A percentile compares a stretch with the other conserved stretches of the same genome.
phyloP scores from a whole-genome alignment of 768 basidiomycete genomes.

The Rickenella mellea region DNA sequence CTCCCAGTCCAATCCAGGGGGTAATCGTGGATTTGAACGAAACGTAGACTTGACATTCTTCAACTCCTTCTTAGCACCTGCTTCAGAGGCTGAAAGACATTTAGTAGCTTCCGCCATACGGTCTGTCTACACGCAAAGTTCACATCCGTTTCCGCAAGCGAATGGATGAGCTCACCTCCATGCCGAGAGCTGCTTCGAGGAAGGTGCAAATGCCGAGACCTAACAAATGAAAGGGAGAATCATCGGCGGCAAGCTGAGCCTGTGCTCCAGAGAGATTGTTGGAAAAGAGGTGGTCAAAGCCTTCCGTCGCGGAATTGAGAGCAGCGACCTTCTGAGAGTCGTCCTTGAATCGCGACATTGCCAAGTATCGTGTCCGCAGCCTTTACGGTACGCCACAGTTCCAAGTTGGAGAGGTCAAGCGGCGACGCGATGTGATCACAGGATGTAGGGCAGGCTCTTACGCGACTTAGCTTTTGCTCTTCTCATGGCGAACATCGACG shows the following conservation, averaged over 20 bases:
- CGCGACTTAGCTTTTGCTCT: too few relatives aligned
- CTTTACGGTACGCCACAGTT: too few relatives aligned
- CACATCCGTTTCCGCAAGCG: background rate
- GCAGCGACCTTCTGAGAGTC: background rate
- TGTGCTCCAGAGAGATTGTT: slow-evolving; percentile 54
- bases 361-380: too few relatives aligned
- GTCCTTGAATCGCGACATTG: too few relatives aligned
- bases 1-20: slow-evolving; percentile 67
- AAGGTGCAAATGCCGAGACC: slow-evolving; percentile 68
- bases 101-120: slow-evolving; percentile 55
- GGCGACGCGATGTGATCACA: too few relatives aligned
- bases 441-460: too few relatives aligned
- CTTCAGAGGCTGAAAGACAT: slow-evolving; percentile 49
- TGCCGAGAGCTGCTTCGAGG: slow-evolving; percentile 69
- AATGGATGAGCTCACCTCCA: slow-evolving; percentile 45
- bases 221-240: slow-evolving; percentile 64
- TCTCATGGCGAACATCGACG: background rate
- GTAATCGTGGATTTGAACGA: slow-evolving; percentile 32
- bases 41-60: slow-evolving; percentile 25
- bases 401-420: too few relatives aligned
- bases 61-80: slow-evolving; percentile 45
- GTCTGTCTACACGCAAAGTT: slow-evolving; percentile 28
- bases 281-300: slow-evolving; percentile 61
- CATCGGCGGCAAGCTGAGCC: slow-evolving; percentile 33
- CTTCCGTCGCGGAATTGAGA: slow-evolving; percentile 30